Evolutionary conservation across 2,329 filamentous ascomycete species (phyloP), one percentile per base, ranked within the genome.

Genomic region (Aspergillus quadricinctus): DNA sequence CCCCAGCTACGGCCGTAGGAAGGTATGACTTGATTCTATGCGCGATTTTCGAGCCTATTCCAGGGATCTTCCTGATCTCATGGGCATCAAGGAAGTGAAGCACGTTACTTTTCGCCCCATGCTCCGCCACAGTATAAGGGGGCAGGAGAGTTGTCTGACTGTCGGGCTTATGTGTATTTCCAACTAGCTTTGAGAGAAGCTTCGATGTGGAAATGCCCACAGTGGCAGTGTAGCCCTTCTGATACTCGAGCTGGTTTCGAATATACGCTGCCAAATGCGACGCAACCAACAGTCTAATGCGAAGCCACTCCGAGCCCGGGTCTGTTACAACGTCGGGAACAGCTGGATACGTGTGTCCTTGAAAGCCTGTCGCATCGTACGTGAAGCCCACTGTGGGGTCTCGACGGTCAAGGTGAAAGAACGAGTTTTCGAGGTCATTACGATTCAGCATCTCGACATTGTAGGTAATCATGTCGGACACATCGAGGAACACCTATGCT

Each of bases 201-300:
- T 97, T 97, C 67, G 88, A 93, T 0, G 90, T 95, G 2, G 92
- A 88, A 23, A 97, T 85, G 3, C 93, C 93, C 45, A 90, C 92
- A 1, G 92, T 93, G 28, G 88, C 88, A 0, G 92, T 96, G 73
- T 93, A 96, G 1, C 91, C 90, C 66, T 86, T 88, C 48, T 90
- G 80, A 48, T 86, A 78, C 66, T 95, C 89, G 10, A 97, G 78
- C 66, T 84, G 83, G 55, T 81, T 77, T 11, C 93, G 86, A 27
- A 97, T 73, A 68, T 93, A 80, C 29, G 83, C 79, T 4, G 91
- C 91, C 31, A 97, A 77, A 73, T 97, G 91, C 10, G 91, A 94
- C 4, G 85, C 92, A 8, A 97, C 77, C 11, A 88, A 77, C 35
- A 97, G 79, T 43, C 88, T 85, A 53, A 87, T 73, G 64, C 78